Conservation (phyloP, 192 early-diverging fungal genomes). For the Geranomyces michiganensis region DNA sequence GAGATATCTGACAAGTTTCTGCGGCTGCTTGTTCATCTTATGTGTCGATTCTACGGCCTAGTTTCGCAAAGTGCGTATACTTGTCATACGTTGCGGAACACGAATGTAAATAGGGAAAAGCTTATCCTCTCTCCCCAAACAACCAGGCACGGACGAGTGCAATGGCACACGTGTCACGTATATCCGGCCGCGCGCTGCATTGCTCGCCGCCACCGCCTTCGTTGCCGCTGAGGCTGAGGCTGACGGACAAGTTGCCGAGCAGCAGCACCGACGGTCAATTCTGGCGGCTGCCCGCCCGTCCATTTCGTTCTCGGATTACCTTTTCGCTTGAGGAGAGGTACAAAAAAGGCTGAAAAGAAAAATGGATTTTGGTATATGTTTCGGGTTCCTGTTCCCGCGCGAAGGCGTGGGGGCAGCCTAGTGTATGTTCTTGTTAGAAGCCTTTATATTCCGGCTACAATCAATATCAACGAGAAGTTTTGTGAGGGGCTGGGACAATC, state of each 20-base stretch:
- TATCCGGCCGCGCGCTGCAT: constrained; percentile 7
- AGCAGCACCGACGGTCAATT: neutral
- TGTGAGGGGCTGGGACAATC: too few species aligned
- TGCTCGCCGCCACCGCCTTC: neutral
- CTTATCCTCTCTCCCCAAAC: neutral
- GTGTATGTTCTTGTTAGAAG: too few species aligned
- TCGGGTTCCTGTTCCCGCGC: too few species aligned
- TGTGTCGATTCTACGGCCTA: constrained; percentile 34
- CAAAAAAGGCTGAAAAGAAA: too few species aligned
- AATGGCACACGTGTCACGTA: constrained; percentile 30
- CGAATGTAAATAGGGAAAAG: neutral
- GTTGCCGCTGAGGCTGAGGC: neutral
- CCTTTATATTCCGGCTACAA: too few species aligned
- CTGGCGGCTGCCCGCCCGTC: neutral
- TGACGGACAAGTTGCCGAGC: neutral
- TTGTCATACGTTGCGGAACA: neutral
- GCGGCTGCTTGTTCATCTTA: constrained; percentile 32
- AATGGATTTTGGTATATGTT: too few species aligned
- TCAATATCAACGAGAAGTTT: too few species aligned
- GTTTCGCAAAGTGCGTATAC: constrained; percentile 31
- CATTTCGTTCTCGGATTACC: constrained; percentile 21
- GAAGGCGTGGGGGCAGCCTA: too few species aligned
- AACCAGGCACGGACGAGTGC: constrained; percentile 20
- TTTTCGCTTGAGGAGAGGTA: constrained; percentile 22
- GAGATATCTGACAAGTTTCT: constrained; percentile 28